Evolutionary conservation across 257 asterid species (phyloP), one percentile per base, ranked within the genome.

Genomic region (Cinchona pubescens): DNA sequence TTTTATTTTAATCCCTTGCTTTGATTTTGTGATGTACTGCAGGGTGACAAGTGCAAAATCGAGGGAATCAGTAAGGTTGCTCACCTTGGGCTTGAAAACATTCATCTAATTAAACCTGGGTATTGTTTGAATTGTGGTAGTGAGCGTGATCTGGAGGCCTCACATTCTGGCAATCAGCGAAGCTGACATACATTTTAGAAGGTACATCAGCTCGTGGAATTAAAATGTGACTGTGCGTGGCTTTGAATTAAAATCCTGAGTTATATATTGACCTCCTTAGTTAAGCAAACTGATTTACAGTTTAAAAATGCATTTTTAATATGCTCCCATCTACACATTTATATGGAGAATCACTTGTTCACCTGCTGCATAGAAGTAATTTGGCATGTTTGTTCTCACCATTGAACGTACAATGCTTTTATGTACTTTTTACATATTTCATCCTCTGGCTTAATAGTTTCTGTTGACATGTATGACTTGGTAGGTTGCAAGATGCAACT

Each of bases 401-500:
- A 32, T 1, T 40, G 23, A 34, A 30, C 16, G 45, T n/a, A 0
- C 40, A 23, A 21, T 53, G 61, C 29, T 30, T 69, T 3, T 19
- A 8, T 46, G 9, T 3, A 27, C 55, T 29, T 43, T 74, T n/a
- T n/a, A n/a, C 32, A 30, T n/a, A 35, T 78, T 82, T 74, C 66
- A 62, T 58, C 60, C 27, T 43, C 69, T 38, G 30, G 43, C 56
- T 56, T 35, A 29, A 67, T 69, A 11, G 13, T 65, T 66, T 65
- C 43, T 77, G 51, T 55, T 51, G 27, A 60, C 69, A 27, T 59
- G 37, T 68, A 74, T 79, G 56, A 67, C 76, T 79, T 69, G 5
- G 70, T 78, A 94, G 99, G 73, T 77, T 94, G 90, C 91, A 87
- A 82, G 97, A 88, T 62, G 87, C 88, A 19, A 63, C 85, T 67